A percentile compares a stretch with the other conserved stretches of the same genome.
Evolutionary conservation across 208 protist genomes (phyloP).

Genomic region (Novymonas esmeraldas): DNA sequence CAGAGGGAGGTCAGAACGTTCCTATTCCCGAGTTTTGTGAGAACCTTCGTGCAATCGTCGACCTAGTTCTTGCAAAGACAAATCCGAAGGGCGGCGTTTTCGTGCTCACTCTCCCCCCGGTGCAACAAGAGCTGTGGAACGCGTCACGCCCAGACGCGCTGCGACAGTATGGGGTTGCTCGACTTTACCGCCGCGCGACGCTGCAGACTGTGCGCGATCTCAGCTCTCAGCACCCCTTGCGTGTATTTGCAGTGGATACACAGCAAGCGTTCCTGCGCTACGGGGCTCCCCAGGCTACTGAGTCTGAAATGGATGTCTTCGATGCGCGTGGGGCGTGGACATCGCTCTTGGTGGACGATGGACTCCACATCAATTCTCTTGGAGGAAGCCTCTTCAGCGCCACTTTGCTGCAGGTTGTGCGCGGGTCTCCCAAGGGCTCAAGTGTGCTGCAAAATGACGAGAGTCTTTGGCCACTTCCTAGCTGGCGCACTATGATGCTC

Average conservation of each 20-base stretch:
- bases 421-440: conserved; percentile 11
- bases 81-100: conserved; percentile 47
- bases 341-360: conserved; percentile 33
- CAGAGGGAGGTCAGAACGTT: conserved; percentile 26
- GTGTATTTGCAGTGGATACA: conserved; percentile 41
- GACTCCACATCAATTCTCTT: conserved; percentile 42
- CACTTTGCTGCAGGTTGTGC: conserved; percentile 39
- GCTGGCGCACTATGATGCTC: conserved; percentile 13
- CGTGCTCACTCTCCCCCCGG: conserved; percentile 44
- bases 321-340: conserved; percentile 18
- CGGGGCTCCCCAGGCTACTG: conserved; percentile 12
- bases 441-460: conserved; percentile 16
- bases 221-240: conserved; percentile 1
- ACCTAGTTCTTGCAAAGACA: conserved; percentile 24
- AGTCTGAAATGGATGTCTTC: conserved; percentile 22
- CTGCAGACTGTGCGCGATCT: conserved; percentile 28
- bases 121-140: conserved; percentile 35
- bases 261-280: conserved; percentile 30
- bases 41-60: conserved; percentile 44
- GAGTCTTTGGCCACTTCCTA: conserved; percentile 20
- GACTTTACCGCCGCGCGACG: conserved; percentile 34
- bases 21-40: conserved; percentile 37
- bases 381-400: conserved; percentile 38
- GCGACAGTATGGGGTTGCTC: conserved; percentile 19
- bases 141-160: background rate